Conservation (phyloP, 441 rosid species). For the Adansonia gregorii region DNA sequence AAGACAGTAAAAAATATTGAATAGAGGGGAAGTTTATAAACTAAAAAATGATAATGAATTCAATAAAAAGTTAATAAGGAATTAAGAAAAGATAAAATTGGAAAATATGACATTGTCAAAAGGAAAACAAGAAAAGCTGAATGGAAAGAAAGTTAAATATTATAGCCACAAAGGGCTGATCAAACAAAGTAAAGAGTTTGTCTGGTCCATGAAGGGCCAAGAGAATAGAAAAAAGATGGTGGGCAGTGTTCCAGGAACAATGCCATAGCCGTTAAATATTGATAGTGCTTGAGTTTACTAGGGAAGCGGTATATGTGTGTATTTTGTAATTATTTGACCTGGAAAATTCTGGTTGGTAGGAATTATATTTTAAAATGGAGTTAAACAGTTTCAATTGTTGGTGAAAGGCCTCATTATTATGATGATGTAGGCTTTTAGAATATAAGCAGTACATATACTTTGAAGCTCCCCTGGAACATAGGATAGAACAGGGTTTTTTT, state of each 20-base stretch:
- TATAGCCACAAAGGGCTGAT: not conserved
- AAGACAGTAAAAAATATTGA: not conserved
- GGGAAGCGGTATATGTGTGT: not conserved
- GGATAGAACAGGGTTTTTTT: not conserved
- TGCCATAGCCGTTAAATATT: not conserved
- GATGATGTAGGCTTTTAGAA: not conserved
- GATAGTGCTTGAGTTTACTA: not conserved
- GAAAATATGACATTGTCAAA: not conserved
- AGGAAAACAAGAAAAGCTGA: not conserved
- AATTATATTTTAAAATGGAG: not conserved
- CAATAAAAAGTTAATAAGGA: not conserved
- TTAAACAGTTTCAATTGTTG: conserved; percentile 1
- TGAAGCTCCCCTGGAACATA: not conserved
- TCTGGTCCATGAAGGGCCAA: not conserved
- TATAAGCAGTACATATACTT: not conserved
- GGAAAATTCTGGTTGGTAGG: not conserved
- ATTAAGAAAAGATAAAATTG: not conserved
- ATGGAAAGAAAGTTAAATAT: not conserved
- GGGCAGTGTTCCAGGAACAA: not conserved
- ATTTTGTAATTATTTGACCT: not conserved
- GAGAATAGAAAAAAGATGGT: not conserved
- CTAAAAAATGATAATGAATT: conserved; percentile 1
- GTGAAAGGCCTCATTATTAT: not conserved
- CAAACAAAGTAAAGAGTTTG: not conserved
- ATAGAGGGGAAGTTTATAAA: not conserved